Evolutionary conservation across 805 yeast genomes (phyloP), one percentile per base, ranked within the genome.

Genomic region (Kodamaea kaohsiungensis): DNA sequence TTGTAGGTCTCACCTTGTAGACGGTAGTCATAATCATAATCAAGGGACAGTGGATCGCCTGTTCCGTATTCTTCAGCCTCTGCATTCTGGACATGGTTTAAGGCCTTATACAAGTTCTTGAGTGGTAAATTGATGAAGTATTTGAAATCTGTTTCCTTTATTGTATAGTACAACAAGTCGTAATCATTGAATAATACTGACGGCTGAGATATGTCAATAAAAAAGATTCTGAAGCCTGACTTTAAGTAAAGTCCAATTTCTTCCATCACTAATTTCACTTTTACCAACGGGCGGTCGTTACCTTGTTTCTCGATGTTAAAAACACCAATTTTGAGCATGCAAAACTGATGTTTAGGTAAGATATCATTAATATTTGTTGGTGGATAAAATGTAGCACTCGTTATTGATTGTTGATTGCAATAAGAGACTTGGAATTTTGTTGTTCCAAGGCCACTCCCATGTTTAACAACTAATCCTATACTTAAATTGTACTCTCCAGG

Each of bases 351-450:
- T 51, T 74, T 76, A 1, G 87, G 87, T n/a, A 83, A 67, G 19
- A 85, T 71, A 10, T 84, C 88, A 50, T 77, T 78, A 45, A 85
- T 79, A 58, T 81, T 79, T 0, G 81, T 72, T 0, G 88, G 85
- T 0, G 88, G 86, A 59, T 78, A 83, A 54, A 77, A 82, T 1
- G 76, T 72, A 19, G 60, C 55, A 1, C 71, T 56, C 17, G 61
- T 62, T 13, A 68, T 60, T 7, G 68, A 68, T 2, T 65, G 58
- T 1, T 63, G 63, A 22, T 66, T 63, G 33, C 66, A 55, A 53
- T 71, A 71, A 16, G 64, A 61, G 7, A 84, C 70, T 58, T 76
- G 81, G 58, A 84, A 84, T 59, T 77, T 76, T 15, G 85, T 81
- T 13, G 87, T 83, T 1, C 87, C 87, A 25, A 85, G 65, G 0